These are phyloP conservation scores for Penicillium sp. DNA, from an alignment of 2,329 filamentous ascomycete species.

Conservation along the genomic window DNA sequence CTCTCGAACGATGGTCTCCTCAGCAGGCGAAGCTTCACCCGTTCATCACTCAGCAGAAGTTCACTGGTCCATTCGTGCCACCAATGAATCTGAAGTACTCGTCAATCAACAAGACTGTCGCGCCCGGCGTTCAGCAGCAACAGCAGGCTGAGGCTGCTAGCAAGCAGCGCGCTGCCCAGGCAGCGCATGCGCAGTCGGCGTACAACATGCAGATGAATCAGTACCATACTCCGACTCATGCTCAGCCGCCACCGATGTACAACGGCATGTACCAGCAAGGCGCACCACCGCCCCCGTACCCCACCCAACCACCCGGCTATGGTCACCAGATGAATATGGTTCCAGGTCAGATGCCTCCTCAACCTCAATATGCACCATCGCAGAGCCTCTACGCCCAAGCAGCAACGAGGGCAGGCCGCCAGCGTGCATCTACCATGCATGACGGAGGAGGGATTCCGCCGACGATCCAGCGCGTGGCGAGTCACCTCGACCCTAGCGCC, in stretches of 20 bases:
- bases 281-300: constrained; percentile 74
- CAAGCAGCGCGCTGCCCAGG: constrained; percentile 71
- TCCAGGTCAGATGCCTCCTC: constrained; percentile 59
- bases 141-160: constrained; percentile 90
- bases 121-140: constrained; percentile 90
- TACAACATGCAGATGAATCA: constrained; percentile 61
- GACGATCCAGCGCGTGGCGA: constrained; percentile 88
- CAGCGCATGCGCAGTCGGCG: constrained; percentile 64
- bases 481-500: constrained; percentile 88
- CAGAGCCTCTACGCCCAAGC: constrained; percentile 71
- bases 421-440: constrained; percentile 94
- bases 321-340: constrained; percentile 67
- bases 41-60: constrained; percentile 98
- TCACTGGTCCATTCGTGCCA: constrained; percentile 89
- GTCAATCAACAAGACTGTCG: constrained; percentile 77
- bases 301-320: constrained; percentile 65
- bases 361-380: constrained; percentile 61
- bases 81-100: constrained; percentile 94
- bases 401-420: constrained; percentile 69
- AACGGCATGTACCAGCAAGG: constrained; percentile 70
- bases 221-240: constrained; percentile 47
- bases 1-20: constrained; percentile 92
- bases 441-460: constrained; percentile 88
- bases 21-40: constrained; percentile 96
- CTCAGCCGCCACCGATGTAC: constrained; percentile 63